A percentile compares a stretch with the other conserved stretches of the same genome.
Evolutionary conservation across 306 rosid species (phyloP).

Genomic region (Luffa acutangula): DNA sequence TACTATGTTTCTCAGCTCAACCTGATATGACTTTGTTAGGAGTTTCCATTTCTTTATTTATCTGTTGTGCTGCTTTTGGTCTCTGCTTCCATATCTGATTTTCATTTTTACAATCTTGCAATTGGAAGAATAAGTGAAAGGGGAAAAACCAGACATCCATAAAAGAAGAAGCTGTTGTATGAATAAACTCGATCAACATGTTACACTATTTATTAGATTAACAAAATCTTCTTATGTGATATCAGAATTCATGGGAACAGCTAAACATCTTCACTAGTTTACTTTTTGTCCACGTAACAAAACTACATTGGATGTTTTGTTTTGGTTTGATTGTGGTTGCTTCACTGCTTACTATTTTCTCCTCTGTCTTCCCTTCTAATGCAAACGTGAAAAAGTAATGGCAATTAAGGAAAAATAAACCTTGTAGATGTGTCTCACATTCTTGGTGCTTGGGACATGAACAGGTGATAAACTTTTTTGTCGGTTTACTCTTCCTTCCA

Average conservation of each 20-base stretch:
- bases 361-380: neutral
- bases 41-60: neutral
- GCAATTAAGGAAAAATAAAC: neutral
- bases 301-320: neutral
- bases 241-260: neutral
- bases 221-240: neutral
- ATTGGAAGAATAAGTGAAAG: neutral
- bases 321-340: neutral
- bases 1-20: slow-evolving; percentile 17
- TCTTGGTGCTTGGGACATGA: neutral
- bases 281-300: neutral
- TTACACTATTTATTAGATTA: neutral
- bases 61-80: neutral
- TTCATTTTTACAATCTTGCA: neutral
- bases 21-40: slow-evolving; percentile 18
- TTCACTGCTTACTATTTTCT: neutral
- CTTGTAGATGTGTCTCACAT: neutral
- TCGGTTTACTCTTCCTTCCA: slow-evolving; percentile 82
- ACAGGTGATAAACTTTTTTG: slow-evolving; percentile 91
- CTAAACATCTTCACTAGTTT: neutral
- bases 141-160: neutral
- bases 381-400: neutral
- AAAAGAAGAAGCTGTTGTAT: neutral
- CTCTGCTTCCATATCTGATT: neutral
- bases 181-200: neutral